phyloP scores from a whole-genome alignment of 2,329 filamentous ascomycete species.

The Nigrospora osmanthi region DNA sequence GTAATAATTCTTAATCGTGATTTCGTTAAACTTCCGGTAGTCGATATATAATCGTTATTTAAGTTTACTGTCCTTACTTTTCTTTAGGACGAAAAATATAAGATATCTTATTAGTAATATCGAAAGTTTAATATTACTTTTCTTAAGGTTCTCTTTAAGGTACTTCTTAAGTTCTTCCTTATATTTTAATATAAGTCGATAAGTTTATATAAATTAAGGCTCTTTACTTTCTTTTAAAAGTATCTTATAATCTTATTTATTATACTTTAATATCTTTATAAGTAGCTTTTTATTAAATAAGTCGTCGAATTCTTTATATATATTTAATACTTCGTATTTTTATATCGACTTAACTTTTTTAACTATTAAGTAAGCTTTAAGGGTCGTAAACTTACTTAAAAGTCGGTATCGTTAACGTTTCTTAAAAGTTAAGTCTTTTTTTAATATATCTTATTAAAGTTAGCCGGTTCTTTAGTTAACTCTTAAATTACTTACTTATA shows the following conservation, averaged over 20 bases:
- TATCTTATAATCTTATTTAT: constrained; percentile 1
- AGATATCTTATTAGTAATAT: not conserved
- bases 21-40: constrained; percentile 13
- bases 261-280: not conserved
- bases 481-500: too few species aligned
- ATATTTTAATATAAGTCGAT: not conserved
- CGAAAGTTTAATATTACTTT: constrained; percentile 1
- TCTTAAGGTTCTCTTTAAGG: not conserved
- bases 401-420: too few species aligned
- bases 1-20: constrained; percentile 16
- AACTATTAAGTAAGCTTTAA: not conserved
- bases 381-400: not conserved
- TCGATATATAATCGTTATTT: constrained; percentile 12
- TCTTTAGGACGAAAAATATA: constrained; percentile 11
- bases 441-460: too few species aligned
- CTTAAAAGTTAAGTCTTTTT: too few species aligned
- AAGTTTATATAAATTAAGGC: constrained; percentile 1
- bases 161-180: not conserved
- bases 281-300: not conserved
- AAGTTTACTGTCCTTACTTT: not conserved
- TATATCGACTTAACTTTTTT: not conserved
- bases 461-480: too few species aligned
- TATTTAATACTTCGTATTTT: not conserved
- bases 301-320: not conserved
- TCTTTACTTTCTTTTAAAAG: not conserved